Evolutionary conservation across 73 alveolate species (phyloP).

Genomic region (Blepharisma japonicum): DNA sequence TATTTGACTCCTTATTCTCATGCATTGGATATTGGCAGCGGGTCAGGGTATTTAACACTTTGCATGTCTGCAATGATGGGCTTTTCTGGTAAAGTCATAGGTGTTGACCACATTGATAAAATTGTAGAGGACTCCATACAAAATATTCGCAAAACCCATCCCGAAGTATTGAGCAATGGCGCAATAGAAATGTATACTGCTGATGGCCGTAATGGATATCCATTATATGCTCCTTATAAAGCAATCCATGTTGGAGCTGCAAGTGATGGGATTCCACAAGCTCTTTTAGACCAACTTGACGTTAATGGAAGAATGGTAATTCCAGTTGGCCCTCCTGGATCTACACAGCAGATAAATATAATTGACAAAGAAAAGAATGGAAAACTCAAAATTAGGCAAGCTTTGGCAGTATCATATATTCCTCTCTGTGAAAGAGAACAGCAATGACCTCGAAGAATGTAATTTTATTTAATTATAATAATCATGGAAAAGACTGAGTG

Average conservation of each 20-base stretch:
- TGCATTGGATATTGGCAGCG: slow-evolving; percentile 80
- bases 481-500: no score
- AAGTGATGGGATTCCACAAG: slow-evolving; percentile 65
- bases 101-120: slow-evolving; percentile 75
- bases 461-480: neutral
- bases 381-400: slow-evolving; percentile 32
- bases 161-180: neutral
- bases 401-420: slow-evolving; percentile 71
- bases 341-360: slow-evolving; percentile 45
- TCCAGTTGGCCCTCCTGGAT: slow-evolving; percentile 72
- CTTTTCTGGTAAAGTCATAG: slow-evolving; percentile 60
- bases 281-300: slow-evolving; percentile 65
- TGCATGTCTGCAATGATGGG: slow-evolving; percentile 67
- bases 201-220: slow-evolving; percentile 87
- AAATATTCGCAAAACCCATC: slow-evolving; percentile 31
- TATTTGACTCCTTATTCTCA: slow-evolving; percentile 45
- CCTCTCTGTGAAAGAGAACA: slow-evolving; percentile 50
- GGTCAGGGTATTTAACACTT: slow-evolving; percentile 80
- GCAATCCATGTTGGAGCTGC: slow-evolving; percentile 97
- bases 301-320: slow-evolving; percentile 79
- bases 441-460: slow-evolving; percentile 28
- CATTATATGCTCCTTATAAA: slow-evolving; percentile 78
- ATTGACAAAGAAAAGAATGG: slow-evolving; percentile 62
- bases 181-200: slow-evolving; percentile 32
- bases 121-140: slow-evolving; percentile 38